Conservation (phyloP, 306 rosid species). For the Cicer pinnatifidum region DNA sequence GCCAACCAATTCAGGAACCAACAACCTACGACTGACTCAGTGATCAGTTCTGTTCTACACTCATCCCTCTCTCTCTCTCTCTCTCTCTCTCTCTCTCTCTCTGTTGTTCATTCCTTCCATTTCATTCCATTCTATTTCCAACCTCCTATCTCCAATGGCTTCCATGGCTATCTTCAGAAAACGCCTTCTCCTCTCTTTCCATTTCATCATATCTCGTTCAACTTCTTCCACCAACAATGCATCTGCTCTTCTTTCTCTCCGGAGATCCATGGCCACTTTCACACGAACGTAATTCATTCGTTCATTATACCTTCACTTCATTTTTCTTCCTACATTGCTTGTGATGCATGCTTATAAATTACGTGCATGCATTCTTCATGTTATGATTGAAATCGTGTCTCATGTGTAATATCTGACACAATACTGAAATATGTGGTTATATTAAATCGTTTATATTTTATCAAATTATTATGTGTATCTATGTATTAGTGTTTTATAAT, state of each 20-base stretch:
- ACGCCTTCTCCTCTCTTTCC: conserved; percentile 41
- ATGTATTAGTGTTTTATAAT: not conserved
- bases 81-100: not conserved
- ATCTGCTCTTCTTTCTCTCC: conserved; percentile 46
- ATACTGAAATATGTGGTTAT: not conserved
- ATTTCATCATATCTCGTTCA: conserved; percentile 29
- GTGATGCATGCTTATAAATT: not conserved
- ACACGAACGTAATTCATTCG: conserved; percentile 62
- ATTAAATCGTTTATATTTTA: not conserved
- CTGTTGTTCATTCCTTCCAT: conserved; percentile 4
- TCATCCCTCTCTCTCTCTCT: not conserved
- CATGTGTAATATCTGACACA: not conserved
- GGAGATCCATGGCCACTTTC: conserved; percentile 90
- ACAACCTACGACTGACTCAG: conserved; percentile 32
- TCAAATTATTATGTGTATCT: not conserved
- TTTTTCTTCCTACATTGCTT: not conserved
- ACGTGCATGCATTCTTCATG: not conserved
- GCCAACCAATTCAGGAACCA: not conserved
- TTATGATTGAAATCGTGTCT: not conserved
- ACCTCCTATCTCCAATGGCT: conserved; percentile 44
- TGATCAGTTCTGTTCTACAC: not conserved
- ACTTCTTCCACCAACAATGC: conserved; percentile 35
- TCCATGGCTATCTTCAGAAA: conserved; percentile 47
- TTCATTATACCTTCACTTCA: not conserved
- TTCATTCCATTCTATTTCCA: conserved; percentile 1